Evolutionary conservation across 108 stramenopile species (phyloP).

Genomic region (Fistulifera pelliculosa): DNA sequence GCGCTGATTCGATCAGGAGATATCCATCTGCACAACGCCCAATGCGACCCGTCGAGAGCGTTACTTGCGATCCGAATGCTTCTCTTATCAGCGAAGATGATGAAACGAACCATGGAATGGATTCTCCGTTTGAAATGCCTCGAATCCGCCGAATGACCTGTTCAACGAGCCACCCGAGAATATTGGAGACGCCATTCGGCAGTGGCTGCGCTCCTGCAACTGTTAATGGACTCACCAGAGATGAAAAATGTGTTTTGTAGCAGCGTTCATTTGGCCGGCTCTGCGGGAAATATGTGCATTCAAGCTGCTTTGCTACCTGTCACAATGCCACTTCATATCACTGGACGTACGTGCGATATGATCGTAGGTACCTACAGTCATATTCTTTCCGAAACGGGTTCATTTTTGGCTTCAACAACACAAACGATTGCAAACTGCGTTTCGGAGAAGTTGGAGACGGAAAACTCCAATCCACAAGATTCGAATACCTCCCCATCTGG

Average conservation of each 20-base stretch:
- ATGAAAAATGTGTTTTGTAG: slow-evolving; percentile 20
- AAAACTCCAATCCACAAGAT: no score
- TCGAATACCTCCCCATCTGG: no score
- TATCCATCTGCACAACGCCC: no score
- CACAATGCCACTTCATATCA: slow-evolving; percentile 30
- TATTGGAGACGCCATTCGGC: slow-evolving; percentile 1
- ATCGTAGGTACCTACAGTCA: slow-evolving; percentile 10
- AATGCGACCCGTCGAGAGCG: no score
- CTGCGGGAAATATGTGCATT: slow-evolving; percentile 18
- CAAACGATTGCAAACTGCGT: no score
- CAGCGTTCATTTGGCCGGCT: slow-evolving; percentile 8
- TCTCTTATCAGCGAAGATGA: no score
- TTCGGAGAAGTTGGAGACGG: no score
- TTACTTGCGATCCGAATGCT: no score
- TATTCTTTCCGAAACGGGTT: slow-evolving; percentile 1
- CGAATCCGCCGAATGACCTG: not conserved
- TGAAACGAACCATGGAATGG: no score
- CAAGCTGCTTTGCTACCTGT: slow-evolving; percentile 31
- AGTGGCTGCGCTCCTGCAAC: slow-evolving; percentile 6
- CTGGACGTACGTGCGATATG: slow-evolving; percentile 16
- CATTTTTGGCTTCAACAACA: not conserved
- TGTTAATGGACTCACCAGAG: slow-evolving; percentile 23
- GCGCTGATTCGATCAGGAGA: no score
- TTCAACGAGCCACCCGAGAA: not conserved
- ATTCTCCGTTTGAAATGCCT: no score